Evolutionary conservation across 306 rosid species (phyloP).

Genomic region (Lathyrus aphaca): DNA sequence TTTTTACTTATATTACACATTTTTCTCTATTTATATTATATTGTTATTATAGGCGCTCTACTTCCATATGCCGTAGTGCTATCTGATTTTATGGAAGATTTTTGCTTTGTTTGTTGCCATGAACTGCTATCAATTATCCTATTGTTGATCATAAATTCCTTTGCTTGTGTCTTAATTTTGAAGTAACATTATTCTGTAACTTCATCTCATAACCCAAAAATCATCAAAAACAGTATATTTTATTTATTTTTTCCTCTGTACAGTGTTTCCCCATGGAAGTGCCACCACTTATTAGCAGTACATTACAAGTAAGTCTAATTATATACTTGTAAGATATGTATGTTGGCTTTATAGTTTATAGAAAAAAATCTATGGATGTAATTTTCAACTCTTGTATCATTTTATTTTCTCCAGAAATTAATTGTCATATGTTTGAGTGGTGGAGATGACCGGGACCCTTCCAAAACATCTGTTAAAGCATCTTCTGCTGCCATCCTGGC

Average conservation of each 20-base stretch:
- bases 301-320: slow-evolving; percentile 75
- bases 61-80: background rate
- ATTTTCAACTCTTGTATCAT: slow-evolving; percentile 32
- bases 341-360: slow-evolving; percentile 11
- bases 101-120: slow-evolving; percentile 8
- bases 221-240: slow-evolving; percentile 6
- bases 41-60: background rate
- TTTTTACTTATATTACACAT: too few relatives aligned
- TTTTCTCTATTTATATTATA: background rate
- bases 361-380: slow-evolving; percentile 20
- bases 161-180: slow-evolving; percentile 11
- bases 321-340: slow-evolving; percentile 26
- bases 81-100: background rate
- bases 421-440: slow-evolving; percentile 79
- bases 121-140: slow-evolving; percentile 2
- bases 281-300: slow-evolving; percentile 78
- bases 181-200: slow-evolving; percentile 11
- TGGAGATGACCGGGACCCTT: slow-evolving; percentile 84
- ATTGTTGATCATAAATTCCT: slow-evolving; percentile 14
- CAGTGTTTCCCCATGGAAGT: slow-evolving; percentile 92
- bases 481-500: slow-evolving; percentile 95
- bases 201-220: background rate
- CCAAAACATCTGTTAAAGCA: slow-evolving; percentile 82
- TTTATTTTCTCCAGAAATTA: slow-evolving; percentile 66
- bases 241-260: slow-evolving; percentile 41